Evolutionary conservation across 2,329 filamentous ascomycete genomes (phyloP).

Genomic region (Verticillium longisporum): DNA sequence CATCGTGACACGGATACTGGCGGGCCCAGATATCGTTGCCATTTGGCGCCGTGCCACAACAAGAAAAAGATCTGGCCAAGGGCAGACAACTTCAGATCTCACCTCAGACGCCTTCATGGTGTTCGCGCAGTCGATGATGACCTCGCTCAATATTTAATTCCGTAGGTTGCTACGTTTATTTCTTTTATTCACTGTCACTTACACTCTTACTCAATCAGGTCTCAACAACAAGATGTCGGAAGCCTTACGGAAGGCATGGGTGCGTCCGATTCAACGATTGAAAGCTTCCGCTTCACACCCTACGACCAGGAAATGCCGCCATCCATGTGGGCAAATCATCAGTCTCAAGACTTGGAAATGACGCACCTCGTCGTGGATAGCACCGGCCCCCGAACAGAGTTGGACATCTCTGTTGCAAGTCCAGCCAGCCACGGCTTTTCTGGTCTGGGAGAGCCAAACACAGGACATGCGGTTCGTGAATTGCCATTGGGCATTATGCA

Average conservation of each 20-base stretch:
- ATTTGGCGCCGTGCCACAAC: slow-evolving; percentile 45
- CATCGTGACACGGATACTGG: slow-evolving; percentile 46
- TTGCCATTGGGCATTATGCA: background rate
- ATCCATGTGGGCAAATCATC: background rate
- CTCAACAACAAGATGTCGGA: background rate
- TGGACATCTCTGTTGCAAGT: background rate
- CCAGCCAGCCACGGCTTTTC: background rate
- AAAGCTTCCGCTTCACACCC: background rate
- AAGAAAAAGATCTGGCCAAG: slow-evolving; percentile 70
- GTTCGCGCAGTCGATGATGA: slow-evolving; percentile 26
- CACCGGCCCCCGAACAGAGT: background rate
- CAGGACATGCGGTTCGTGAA: background rate
- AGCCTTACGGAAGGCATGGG: background rate
- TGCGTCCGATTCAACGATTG: background rate
- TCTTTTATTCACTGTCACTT: background rate
- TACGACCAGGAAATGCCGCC: background rate
- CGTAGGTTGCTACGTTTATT: slow-evolving; percentile 14
- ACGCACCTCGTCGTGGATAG: background rate
- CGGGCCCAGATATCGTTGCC: slow-evolving; percentile 53
- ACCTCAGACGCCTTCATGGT: slow-evolving; percentile 63
- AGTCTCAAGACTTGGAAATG: background rate
- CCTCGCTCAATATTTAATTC: slow-evolving; percentile 24
- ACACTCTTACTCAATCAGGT: background rate
- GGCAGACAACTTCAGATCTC: slow-evolving; percentile 79
- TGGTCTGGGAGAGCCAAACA: background rate